Conservation (phyloP, 192 early-diverging fungal species). For the Dimargaris xerosporica region DNA sequence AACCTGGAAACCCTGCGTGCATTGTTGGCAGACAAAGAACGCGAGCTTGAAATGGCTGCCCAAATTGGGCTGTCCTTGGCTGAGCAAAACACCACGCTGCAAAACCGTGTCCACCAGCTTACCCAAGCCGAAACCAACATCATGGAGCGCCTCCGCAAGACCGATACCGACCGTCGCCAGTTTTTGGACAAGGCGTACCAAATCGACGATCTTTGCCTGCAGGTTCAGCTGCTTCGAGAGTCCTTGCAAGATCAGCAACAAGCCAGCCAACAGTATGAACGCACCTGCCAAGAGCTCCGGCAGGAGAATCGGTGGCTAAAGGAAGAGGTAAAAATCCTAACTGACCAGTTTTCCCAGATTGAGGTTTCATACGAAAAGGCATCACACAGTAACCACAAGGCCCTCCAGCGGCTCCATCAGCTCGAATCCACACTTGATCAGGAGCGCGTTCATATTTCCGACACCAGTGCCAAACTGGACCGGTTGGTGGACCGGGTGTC, state of each 20-base stretch:
- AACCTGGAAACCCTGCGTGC: neutral
- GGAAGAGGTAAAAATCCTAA: neutral
- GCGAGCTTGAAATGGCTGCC: slow-evolving; percentile 3
- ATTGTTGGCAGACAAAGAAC: neutral
- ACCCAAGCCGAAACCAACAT: neutral
- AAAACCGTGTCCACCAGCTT: neutral
- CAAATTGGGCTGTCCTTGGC: slow-evolving; percentile 4
- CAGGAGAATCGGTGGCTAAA: neutral
- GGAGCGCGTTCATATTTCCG: slow-evolving; percentile 4
- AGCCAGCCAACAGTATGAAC: neutral
- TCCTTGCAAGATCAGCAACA: neutral
- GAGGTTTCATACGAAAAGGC: neutral
- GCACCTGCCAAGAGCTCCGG: neutral
- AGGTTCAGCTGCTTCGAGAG: neutral
- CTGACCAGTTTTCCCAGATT: neutral
- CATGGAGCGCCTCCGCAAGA: neutral
- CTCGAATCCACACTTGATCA: slow-evolving; percentile 2
- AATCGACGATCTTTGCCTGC: neutral
- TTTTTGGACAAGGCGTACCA: neutral
- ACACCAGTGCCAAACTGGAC: neutral
- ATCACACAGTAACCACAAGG: slow-evolving; percentile 1
- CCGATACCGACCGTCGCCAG: neutral
- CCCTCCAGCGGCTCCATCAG: neutral
- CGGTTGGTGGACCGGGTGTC: neutral
- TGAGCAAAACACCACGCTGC: neutral